Conservation (phyloP, 495 filamentous ascomycete genomes). For the Jackrogersella multiformis region DNA sequence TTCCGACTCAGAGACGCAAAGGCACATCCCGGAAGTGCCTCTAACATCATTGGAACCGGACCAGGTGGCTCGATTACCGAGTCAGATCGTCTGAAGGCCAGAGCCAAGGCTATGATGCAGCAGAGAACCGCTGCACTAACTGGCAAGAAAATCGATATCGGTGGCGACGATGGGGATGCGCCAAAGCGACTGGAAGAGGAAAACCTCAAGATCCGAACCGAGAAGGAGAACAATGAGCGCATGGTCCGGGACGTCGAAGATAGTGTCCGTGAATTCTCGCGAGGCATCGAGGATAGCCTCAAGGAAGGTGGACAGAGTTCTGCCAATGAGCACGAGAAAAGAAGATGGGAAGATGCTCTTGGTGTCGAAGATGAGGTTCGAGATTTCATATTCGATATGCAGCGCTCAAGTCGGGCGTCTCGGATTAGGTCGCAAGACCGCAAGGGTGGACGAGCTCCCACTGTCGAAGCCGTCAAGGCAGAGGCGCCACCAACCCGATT, state of each 20-base stretch:
- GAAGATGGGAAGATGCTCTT: slow-evolving; percentile 95
- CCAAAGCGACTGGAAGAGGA: slow-evolving; percentile 89
- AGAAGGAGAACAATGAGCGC: slow-evolving; percentile 91
- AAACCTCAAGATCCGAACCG: slow-evolving; percentile 77
- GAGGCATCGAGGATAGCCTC: slow-evolving; percentile 82
- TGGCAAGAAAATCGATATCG: slow-evolving; percentile 74
- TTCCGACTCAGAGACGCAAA: slow-evolving; percentile 95
- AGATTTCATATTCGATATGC: slow-evolving; percentile 96
- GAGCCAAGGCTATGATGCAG: slow-evolving; percentile 98
- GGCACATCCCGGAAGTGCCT: slow-evolving; percentile 81
- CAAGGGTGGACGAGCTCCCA: slow-evolving; percentile 54
- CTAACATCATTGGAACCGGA: slow-evolving; percentile 90
- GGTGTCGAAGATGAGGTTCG: slow-evolving; percentile 96
- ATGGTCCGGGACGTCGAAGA: slow-evolving; percentile 98
- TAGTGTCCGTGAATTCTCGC: slow-evolving; percentile 88
- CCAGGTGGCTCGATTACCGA: slow-evolving; percentile 93
- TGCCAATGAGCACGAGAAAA: slow-evolving; percentile 81
- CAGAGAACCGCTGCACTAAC: slow-evolving; percentile 92
- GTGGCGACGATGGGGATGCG: slow-evolving; percentile 75
- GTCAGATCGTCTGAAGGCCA: slow-evolving; percentile 90
- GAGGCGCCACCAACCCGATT: slow-evolving; percentile 52
- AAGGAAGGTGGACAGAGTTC: slow-evolving; percentile 79
- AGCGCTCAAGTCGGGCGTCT: slow-evolving; percentile 80
- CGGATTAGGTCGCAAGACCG: slow-evolving; percentile 76
- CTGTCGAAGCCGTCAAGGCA: slow-evolving; percentile 55